Evolutionary conservation across 345 rosid species (phyloP).

Genomic region (Abelmoschus esculentus): DNA sequence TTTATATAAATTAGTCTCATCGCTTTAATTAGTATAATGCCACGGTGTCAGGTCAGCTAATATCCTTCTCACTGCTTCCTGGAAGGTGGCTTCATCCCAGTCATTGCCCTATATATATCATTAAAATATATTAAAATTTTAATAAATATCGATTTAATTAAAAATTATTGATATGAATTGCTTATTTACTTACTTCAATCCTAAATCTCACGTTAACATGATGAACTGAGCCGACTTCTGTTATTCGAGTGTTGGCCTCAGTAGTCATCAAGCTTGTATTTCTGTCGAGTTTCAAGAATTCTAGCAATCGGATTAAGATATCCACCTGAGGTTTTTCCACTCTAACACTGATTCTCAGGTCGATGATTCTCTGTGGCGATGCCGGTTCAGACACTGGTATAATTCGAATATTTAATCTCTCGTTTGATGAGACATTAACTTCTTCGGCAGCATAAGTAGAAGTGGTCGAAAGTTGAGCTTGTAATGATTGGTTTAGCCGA

Average conservation of each 20-base stretch:
- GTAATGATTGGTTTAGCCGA: constrained; percentile 35
- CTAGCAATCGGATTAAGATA: constrained; percentile 43
- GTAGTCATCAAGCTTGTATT: constrained; percentile 47
- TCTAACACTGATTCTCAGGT: constrained; percentile 42
- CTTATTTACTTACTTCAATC: constrained; percentile 42
- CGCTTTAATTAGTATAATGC: background rate
- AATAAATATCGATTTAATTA: background rate
- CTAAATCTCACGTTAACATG: constrained; percentile 38
- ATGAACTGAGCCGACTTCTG: constrained; percentile 21
- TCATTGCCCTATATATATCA: constrained; percentile 37
- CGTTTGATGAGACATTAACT: constrained; percentile 7
- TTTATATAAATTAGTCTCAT: background rate
- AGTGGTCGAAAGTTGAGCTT: constrained; percentile 28
- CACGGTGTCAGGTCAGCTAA: constrained; percentile 58
- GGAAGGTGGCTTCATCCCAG: constrained; percentile 79
- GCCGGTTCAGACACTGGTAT: constrained; percentile 34
- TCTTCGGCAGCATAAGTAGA: constrained; percentile 17
- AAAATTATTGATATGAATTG: too few relatives aligned
- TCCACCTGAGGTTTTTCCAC: constrained; percentile 30
- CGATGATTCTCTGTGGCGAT: constrained; percentile 32
- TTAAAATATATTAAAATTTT: background rate
- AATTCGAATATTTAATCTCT: constrained; percentile 34
- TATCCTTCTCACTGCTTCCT: constrained; percentile 70
- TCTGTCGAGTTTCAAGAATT: constrained; percentile 48
- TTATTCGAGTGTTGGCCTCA: constrained; percentile 32